Conservation (phyloP, 140 eudicot genomes). For the Oenanthe javanica region DNA sequence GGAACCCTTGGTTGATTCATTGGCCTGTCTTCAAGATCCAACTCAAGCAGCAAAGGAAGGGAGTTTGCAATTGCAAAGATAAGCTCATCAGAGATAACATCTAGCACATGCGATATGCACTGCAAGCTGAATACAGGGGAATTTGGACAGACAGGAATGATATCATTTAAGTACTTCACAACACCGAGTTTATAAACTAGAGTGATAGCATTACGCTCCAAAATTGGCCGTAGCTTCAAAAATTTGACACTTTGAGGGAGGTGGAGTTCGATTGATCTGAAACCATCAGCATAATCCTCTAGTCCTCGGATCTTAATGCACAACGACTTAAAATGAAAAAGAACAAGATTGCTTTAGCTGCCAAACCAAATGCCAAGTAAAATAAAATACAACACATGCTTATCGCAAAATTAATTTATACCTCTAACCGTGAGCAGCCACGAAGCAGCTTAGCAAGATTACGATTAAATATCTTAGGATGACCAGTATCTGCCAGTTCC, state of each 20-base stretch:
- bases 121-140: slow-evolving; percentile 20
- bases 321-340: slow-evolving; percentile 29
- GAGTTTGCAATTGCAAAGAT: slow-evolving; percentile 22
- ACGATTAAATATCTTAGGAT: slow-evolving; percentile 13
- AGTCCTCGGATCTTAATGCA: slow-evolving; percentile 42
- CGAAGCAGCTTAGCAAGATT: slow-evolving; percentile 21
- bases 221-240: slow-evolving; percentile 47
- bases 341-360: neutral
- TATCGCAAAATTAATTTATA: slow-evolving; percentile 23
- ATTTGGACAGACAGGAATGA: slow-evolving; percentile 6
- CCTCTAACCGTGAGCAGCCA: slow-evolving; percentile 41
- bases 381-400: neutral
- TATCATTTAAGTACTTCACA: neutral
- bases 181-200: slow-evolving; percentile 10
- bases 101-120: slow-evolving; percentile 43
- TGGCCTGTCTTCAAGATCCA: slow-evolving; percentile 71
- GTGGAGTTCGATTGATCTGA: slow-evolving; percentile 16
- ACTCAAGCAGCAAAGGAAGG: slow-evolving; percentile 44
- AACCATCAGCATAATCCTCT: slow-evolving; percentile 17
- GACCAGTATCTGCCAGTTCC: slow-evolving; percentile 28
- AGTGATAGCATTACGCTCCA: slow-evolving; percentile 18
- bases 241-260: slow-evolving; percentile 44
- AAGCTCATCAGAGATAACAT: slow-evolving; percentile 38
- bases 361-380: neutral
- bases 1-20: slow-evolving; percentile 23